Conservation (phyloP, 345 rosid species). For the Trapa bicornis region DNA sequence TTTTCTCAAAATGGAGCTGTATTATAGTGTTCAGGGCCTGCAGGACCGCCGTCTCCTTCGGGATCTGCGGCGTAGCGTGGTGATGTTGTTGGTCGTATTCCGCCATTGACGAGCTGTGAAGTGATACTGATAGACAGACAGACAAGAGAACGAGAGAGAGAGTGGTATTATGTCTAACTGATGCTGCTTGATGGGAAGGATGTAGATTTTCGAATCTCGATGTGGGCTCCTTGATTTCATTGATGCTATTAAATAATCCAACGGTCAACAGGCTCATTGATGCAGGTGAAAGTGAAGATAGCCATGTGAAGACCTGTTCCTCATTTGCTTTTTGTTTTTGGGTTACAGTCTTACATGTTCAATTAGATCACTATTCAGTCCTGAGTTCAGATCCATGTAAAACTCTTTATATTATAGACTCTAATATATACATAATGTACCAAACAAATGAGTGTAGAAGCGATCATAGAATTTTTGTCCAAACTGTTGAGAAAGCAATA, state of each 20-base stretch:
- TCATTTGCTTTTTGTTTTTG: not conserved
- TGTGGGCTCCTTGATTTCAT: not conserved
- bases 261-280: not conserved
- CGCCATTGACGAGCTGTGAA: slow-evolving; percentile 38
- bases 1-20: slow-evolving; percentile 96
- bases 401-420: no score
- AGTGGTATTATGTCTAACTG: no score
- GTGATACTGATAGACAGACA: not conserved
- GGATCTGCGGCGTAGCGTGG: slow-evolving; percentile 35
- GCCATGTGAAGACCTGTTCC: not conserved
- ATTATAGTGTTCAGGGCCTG: slow-evolving; percentile 89
- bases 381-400: not conserved
- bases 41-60: slow-evolving; percentile 80
- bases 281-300: not conserved
- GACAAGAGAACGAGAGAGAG: no score
- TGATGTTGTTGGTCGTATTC: slow-evolving; percentile 37
- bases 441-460: no score
- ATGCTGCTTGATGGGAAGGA: no score
- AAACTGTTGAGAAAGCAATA: no score
- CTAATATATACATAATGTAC: no score
- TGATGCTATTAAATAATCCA: no score
- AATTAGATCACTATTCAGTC: not conserved
- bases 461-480: no score
- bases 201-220: not conserved
- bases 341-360: no score